These are phyloP conservation scores for Pyrenophora tritici-repentis DNA, from an alignment of 2,329 filamentous ascomycete genomes.

Conservation along the genomic window DNA sequence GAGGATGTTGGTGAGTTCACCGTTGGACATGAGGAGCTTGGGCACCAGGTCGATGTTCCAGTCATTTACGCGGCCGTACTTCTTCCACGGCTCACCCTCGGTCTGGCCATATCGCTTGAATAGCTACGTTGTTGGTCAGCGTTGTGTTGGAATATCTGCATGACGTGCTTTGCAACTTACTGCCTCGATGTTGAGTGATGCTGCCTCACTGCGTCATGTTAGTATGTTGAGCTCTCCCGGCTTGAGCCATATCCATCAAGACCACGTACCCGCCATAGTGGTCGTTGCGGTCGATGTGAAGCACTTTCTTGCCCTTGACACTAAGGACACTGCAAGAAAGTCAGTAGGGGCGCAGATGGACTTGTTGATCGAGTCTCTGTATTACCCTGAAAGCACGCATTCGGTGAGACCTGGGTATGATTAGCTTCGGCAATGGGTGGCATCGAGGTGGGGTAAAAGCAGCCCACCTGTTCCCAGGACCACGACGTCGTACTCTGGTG, in stretches of 20 bases:
- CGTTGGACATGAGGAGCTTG: conserved; percentile 98
- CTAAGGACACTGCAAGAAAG: conserved; percentile 74
- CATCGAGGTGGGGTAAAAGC: conserved; percentile 48
- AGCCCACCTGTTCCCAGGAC: conserved; percentile 92
- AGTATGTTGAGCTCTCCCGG: conserved; percentile 17
- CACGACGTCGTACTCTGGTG: conserved; percentile 97
- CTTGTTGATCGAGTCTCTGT: conserved; percentile 11
- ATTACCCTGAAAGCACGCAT: conserved; percentile 96
- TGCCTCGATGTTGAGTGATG: conserved; percentile 89
- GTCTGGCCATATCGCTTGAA: conserved; percentile 97
- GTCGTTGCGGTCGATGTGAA: conserved; percentile 98
- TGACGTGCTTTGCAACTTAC: conserved; percentile 58
- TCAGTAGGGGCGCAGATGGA: conserved; percentile 15
- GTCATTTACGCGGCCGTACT: conserved; percentile 94
- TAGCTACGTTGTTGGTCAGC: conserved; percentile 64
- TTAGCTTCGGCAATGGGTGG: conserved; percentile 29
- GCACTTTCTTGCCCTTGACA: conserved; percentile 98
- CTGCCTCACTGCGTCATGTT: conserved; percentile 72
- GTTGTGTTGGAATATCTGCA: conserved; percentile 41
- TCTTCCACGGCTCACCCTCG: conserved; percentile 90
- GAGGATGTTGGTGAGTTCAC: conserved; percentile 97
- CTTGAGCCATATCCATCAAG: conserved; percentile 11
- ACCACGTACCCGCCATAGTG: conserved; percentile 90
- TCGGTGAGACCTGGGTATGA: conserved; percentile 79
- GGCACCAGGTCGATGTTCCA: conserved; percentile 99